phyloP scores from a whole-genome alignment of 139 green algal species.

The Volvox africanus region DNA sequence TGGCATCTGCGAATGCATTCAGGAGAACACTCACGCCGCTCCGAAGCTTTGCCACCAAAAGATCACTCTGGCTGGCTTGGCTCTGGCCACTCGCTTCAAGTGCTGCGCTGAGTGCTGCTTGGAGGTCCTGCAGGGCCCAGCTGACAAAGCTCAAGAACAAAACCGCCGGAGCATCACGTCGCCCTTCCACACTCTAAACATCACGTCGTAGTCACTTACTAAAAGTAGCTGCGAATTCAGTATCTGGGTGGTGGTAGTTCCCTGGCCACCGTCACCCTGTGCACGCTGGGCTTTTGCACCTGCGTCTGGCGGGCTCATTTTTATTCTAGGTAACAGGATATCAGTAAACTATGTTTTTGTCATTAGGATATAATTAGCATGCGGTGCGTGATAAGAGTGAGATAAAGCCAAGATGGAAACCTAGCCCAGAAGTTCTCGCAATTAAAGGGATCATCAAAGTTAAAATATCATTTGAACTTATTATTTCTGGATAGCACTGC shows the following conservation, averaged over 20 bases:
- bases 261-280: background rate
- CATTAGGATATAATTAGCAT: no score
- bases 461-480: no score
- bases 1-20: conserved; percentile 16
- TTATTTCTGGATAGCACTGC: no score
- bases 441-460: no score
- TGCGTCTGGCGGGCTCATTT: background rate
- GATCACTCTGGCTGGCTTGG: conserved; percentile 25
- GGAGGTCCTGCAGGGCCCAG: background rate
- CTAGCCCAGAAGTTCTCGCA: no score
- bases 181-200: no score
- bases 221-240: background rate
- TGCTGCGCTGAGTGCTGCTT: background rate
- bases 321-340: background rate
- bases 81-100: conserved; percentile 6
- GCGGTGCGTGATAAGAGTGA: no score
- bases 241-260: background rate
- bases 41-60: background rate
- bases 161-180: background rate
- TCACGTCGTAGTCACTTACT: background rate
- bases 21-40: conserved; percentile 2
- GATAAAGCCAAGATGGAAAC: no score
- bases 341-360: no score
- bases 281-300: background rate
- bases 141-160: background rate